Evolutionary conservation across 1,284 basidiomycete species (phyloP).

Genomic region (Somion occarium): DNA sequence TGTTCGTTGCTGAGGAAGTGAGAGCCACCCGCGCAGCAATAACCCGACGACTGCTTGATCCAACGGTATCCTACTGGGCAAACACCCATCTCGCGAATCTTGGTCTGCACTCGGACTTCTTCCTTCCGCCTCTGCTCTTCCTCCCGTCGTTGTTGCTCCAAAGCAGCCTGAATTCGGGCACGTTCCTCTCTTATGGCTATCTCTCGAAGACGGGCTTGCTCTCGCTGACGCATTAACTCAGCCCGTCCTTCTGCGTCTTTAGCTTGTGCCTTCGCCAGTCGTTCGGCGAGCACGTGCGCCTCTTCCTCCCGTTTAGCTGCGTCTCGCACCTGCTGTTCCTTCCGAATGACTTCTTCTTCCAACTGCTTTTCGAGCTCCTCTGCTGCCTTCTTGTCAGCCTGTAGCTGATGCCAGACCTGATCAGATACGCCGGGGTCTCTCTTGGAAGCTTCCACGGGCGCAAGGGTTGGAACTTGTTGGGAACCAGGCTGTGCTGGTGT

Average conservation of each 20-base stretch:
- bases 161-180: constrained; percentile 6
- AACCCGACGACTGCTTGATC: constrained; percentile 41
- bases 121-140: constrained; percentile 28
- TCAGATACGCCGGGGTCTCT: constrained; percentile 45
- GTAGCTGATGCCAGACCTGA: constrained; percentile 38
- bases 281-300: constrained; percentile 19
- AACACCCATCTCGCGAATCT: constrained; percentile 44
- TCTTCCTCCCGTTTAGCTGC: constrained; percentile 12
- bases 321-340: constrained; percentile 12
- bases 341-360: constrained; percentile 13
- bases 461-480: neutral
- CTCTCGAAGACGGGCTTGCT: constrained; percentile 23
- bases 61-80: constrained; percentile 50
- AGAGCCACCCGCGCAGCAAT: constrained; percentile 50
- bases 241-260: constrained; percentile 18
- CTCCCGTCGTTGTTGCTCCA: constrained; percentile 30
- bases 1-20: constrained; percentile 39
- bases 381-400: constrained; percentile 30
- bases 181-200: constrained; percentile 24
- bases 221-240: constrained; percentile 23
- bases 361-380: constrained; percentile 15
- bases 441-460: constrained; percentile 2
- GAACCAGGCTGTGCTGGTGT: neutral
- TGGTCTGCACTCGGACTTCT: constrained; percentile 35
- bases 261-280: constrained; percentile 15